Evolutionary conservation across 176 grass and related monocot species (phyloP), one percentile per base, ranked within the genome.

Genomic region (Juncus effusus): DNA sequence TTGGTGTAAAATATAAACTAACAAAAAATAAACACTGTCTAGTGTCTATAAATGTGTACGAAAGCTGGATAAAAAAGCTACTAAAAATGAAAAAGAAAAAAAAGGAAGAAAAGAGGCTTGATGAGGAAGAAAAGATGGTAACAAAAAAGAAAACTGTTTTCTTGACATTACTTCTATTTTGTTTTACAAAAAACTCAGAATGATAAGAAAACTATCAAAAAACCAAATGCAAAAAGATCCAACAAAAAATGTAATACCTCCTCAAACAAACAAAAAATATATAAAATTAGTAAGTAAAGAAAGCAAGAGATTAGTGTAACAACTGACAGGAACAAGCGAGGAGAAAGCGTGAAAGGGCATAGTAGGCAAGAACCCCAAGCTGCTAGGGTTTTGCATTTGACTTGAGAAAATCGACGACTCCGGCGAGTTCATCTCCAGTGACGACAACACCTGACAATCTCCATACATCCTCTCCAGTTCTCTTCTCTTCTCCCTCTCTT

Each of bases 381-480:
- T 86, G 79, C 70, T 84, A 5, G 82, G 60, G 74, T 81, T 80
- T 65, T 89, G 80, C 13, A 83, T 82, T 41, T 82, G 74, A 78
- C 52, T 87, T 52, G 89, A 79, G 73, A 91, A 83, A 78, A 91
- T 81, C 71, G 80, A 78, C 71, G 80, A 78, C 80, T 12, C 80
- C 39, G 80, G 88, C 86, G 78, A 89, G 80, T 56, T 78, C 72
- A 70, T 99, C 85, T 83, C 80, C 80, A 91, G 81, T 19, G 94
- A 86, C 5, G 94, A 86, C 65, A 99, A 74, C 10, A 99, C 85
- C 72, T 99, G 94, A 67, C 94, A 99, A 80, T 99, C 88, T 69
- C 94, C 94, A 56, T 93, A 99, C 94, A 99, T 99, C 41, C 41
- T 80, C 51, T 59, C 42, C 3, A 70, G 6, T 14, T 56, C 35